Evolutionary conservation across 1,284 basidiomycete species (phyloP).

Genomic region (Melampsora occidentalis): DNA sequence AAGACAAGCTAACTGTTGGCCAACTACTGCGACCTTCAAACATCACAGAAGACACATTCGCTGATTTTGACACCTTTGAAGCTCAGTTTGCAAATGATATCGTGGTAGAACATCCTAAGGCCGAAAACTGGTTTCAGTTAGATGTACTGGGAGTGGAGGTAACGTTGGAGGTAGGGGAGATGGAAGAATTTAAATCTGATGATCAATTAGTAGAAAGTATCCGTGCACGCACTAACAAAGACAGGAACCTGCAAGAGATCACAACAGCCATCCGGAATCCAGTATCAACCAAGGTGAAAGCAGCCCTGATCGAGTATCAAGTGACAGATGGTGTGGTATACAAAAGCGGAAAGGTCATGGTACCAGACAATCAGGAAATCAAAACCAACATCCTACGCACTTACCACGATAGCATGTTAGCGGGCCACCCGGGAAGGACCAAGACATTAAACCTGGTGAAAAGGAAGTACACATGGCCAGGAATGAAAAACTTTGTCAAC

Average conservation of each 20-base stretch:
- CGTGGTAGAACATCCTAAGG: neutral
- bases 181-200: neutral
- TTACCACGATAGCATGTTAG: too few relatives aligned
- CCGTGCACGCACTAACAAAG: neutral
- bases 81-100: neutral
- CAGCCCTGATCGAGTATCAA: neutral
- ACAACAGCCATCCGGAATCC: too few relatives aligned
- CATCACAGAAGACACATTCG: neutral
- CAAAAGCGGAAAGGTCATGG: neutral
- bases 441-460: neutral
- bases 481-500: neutral
- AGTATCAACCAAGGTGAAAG: too few relatives aligned
- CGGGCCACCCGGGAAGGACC: too few relatives aligned
- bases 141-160: neutral
- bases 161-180: neutral
- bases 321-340: neutral
- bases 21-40: neutral
- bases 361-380: neutral
- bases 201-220: neutral
- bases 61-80: neutral
- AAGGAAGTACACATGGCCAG: neutral
- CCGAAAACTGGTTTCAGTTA: neutral
- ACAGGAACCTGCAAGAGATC: neutral
- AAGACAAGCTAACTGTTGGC: neutral
- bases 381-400: neutral